These are phyloP conservation scores for Cryptococcus hybrid DNA, from an alignment of 1,284 basidiomycete genomes.

Conservation along the genomic window DNA sequence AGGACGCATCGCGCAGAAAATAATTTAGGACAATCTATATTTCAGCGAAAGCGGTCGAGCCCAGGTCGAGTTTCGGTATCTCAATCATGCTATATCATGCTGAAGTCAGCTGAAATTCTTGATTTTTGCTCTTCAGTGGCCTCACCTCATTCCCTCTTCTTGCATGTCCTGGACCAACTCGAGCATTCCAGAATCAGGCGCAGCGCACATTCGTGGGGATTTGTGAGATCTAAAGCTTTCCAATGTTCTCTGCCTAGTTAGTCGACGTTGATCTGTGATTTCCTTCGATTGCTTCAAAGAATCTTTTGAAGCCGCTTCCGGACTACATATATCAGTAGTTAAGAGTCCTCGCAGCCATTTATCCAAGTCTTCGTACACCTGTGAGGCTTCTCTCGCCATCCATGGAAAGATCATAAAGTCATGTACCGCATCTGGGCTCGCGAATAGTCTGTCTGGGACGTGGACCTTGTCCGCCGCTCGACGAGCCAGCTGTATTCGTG, in stretches of 20 bases:
- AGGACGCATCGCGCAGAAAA: too few relatives aligned
- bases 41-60: slow-evolving; percentile 9
- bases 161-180: slow-evolving; percentile 31
- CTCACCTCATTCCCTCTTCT: slow-evolving; percentile 28
- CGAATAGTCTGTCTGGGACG: slow-evolving; percentile 22
- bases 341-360: slow-evolving; percentile 38
- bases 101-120: background rate
- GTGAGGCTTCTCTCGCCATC: slow-evolving; percentile 36
- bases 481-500: slow-evolving; percentile 24
- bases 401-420: slow-evolving; percentile 47
- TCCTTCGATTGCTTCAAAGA: slow-evolving; percentile 5
- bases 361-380: slow-evolving; percentile 35
- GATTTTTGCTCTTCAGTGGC: background rate
- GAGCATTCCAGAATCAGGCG: slow-evolving; percentile 11
- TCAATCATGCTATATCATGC: slow-evolving; percentile 21
- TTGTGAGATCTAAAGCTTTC: slow-evolving; percentile 16
- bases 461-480: background rate
- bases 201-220: slow-evolving; percentile 25
- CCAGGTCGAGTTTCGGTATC: slow-evolving; percentile 21
- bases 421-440: slow-evolving; percentile 35
- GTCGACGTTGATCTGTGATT: slow-evolving; percentile 6
- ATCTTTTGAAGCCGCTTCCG: slow-evolving; percentile 11
- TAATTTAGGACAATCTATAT: background rate
- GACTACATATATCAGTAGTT: slow-evolving; percentile 8
- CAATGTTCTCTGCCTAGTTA: slow-evolving; percentile 7